Evolutionary conservation across 1,139 yeast genomes (phyloP).

Genomic region (Blastobotrys aristatus): DNA sequence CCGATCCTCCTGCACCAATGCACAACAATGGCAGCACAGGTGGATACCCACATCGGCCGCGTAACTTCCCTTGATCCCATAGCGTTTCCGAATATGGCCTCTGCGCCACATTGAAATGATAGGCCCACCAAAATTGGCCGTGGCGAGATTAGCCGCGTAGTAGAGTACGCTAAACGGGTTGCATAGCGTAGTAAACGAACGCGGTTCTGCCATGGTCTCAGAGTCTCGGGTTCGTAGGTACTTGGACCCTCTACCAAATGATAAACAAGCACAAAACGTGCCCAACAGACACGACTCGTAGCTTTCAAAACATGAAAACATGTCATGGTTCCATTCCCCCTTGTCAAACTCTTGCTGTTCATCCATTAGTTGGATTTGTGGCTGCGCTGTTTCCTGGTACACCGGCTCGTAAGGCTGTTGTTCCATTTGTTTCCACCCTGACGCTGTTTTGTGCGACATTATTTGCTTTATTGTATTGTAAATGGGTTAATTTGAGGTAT

Average conservation of each 20-base stretch:
- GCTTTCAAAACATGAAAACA: conserved; percentile 6
- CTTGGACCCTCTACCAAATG: conserved; percentile 7
- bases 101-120: conserved; percentile 6
- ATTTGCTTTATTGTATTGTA: no score
- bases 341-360: not conserved
- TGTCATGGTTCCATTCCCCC: conserved; percentile 2
- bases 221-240: conserved; percentile 6
- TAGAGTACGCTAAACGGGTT: conserved; percentile 4
- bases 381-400: not conserved
- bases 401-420: no score
- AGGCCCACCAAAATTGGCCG: conserved; percentile 5
- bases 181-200: conserved; percentile 1
- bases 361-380: not conserved
- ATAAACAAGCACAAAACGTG: conserved; percentile 6
- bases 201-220: not conserved
- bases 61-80: conserved; percentile 6
- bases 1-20: conserved; percentile 8
- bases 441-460: no score
- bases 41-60: conserved; percentile 3
- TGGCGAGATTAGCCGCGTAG: conserved; percentile 6
- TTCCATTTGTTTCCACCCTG: no score
- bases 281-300: conserved; percentile 8
- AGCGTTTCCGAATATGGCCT: conserved; percentile 3
- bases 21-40: conserved; percentile 12
- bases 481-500: no score